Evolutionary conservation across 2,329 filamentous ascomycete species (phyloP).

Genomic region (Rhinocladiella similis): DNA sequence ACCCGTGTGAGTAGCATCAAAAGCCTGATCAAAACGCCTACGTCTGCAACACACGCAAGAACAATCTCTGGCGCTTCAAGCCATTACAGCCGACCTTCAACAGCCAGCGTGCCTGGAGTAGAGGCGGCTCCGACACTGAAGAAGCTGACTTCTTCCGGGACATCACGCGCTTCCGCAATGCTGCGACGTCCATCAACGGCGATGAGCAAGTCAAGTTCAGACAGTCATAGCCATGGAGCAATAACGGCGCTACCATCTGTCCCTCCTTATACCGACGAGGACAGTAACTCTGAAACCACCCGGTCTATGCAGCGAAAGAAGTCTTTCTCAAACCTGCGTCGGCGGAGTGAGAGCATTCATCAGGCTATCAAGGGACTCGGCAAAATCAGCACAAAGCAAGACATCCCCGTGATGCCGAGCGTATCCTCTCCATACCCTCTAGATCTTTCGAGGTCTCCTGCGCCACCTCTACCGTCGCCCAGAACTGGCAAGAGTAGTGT

Average conservation of each 20-base stretch:
- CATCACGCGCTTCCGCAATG: conserved; percentile 2
- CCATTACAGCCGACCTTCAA: conserved; percentile 20
- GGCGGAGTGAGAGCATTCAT: conserved; percentile 28
- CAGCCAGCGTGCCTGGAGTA: conserved; percentile 8
- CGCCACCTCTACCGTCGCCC: conserved; percentile 18
- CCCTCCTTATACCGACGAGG: conserved; percentile 9
- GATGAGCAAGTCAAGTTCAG: conserved; percentile 8
- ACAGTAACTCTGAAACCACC: conserved; percentile 7
- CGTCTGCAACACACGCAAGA: conserved; percentile 8
- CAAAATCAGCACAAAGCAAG: conserved; percentile 19
- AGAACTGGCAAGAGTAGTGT: conserved; percentile 10
- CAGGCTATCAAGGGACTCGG: conserved; percentile 28
- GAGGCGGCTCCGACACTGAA: conserved; percentile 6
- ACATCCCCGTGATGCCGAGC: conserved; percentile 14
- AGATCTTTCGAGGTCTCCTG: conserved; percentile 17
- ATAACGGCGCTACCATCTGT: conserved; percentile 21
- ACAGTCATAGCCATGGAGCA: background rate
- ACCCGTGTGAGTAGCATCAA: conserved; percentile 29
- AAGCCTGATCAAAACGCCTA: conserved; percentile 25
- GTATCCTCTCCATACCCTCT: conserved; percentile 9
- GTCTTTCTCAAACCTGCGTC: conserved; percentile 22
- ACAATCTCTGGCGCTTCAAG: conserved; percentile 14
- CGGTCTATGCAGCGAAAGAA: conserved; percentile 22
- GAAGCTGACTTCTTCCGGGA: conserved; percentile 5
- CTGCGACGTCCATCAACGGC: conserved; percentile 15